Percentiles rank a stretch among this genome's conserved stretches.
These are phyloP conservation scores for Escovopsis sp. DNA, from an alignment of 2,329 filamentous ascomycete genomes.

Conservation along the genomic window DNA sequence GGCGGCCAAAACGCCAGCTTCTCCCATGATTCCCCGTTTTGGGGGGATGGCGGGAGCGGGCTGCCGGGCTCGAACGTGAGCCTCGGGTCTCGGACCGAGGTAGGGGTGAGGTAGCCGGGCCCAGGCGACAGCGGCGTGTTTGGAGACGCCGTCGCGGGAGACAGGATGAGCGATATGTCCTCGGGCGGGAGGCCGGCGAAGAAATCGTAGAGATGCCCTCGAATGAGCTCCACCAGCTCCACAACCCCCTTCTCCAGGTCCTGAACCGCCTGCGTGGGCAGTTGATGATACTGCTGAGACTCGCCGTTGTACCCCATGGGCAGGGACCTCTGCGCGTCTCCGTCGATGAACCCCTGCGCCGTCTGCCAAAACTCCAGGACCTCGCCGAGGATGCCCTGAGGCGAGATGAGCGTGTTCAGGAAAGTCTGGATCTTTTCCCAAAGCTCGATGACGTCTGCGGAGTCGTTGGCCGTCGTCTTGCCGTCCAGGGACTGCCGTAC, in stretches of 20 bases:
- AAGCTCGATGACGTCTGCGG: constrained; percentile 66
- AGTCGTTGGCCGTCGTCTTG: constrained; percentile 54
- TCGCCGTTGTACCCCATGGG: constrained; percentile 71
- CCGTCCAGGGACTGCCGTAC: constrained; percentile 51
- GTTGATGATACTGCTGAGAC: constrained; percentile 65
- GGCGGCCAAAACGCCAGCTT: constrained; percentile 95
- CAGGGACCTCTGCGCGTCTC: constrained; percentile 64
- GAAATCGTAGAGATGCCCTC: constrained; percentile 65
- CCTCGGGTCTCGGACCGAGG: constrained; percentile 47
- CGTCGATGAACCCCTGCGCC: constrained; percentile 77
- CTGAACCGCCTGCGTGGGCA: constrained; percentile 54
- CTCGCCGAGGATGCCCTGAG: constrained; percentile 73
- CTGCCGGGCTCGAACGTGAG: constrained; percentile 71
- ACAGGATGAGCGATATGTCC: constrained; percentile 70
- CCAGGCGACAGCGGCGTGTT: constrained; percentile 29
- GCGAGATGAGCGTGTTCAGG: constrained; percentile 58
- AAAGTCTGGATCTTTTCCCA: constrained; percentile 82
- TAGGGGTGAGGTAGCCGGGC: constrained; percentile 31
- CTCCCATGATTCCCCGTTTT: constrained; percentile 73
- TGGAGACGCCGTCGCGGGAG: constrained; percentile 63
- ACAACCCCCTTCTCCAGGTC: constrained; percentile 65
- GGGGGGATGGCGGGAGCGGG: constrained; percentile 56
- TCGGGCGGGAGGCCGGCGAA: constrained; percentile 82
- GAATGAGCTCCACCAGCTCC: constrained; percentile 71
- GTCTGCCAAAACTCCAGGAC: constrained; percentile 90